Evolutionary conservation across 1,284 basidiomycete species (phyloP).

Genomic region (Grifola frondosa): DNA sequence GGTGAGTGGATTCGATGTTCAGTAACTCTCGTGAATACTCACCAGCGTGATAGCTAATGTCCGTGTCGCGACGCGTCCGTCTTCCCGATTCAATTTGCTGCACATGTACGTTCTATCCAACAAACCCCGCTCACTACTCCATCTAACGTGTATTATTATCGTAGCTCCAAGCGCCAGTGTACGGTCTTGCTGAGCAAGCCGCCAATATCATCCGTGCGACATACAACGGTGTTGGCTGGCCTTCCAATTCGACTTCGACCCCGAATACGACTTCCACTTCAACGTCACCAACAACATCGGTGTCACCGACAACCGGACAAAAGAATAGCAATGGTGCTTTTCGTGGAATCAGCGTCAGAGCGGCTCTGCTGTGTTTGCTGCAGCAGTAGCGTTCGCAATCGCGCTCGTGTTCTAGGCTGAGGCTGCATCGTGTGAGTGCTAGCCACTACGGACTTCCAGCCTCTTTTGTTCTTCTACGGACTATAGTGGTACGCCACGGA

Average conservation of each 20-base stretch:
- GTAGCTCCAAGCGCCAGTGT: conserved; percentile 56
- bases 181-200: conserved; percentile 71
- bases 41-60: conserved; percentile 15
- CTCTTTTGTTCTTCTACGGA: too few species aligned
- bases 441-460: too few species aligned
- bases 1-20: conserved; percentile 15
- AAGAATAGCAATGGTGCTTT: too few species aligned
- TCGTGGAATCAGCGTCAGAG: too few species aligned
- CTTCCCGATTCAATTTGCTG: conserved; percentile 51
- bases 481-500: too few species aligned
- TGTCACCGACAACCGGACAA: not conserved
- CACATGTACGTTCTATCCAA: conserved; percentile 43
- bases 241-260: conserved; percentile 11
- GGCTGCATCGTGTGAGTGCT: too few species aligned
- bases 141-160: conserved; percentile 7
- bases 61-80: conserved; percentile 38
- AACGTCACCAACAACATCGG: not conserved
- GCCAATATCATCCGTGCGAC: conserved; percentile 56
- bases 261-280: not conserved
- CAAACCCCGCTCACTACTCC: too few species aligned
- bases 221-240: conserved; percentile 36
- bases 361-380: too few species aligned
- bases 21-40: not conserved
- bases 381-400: too few species aligned
- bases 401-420: too few species aligned